These are phyloP conservation scores for Sporothrix brunneoviolacea DNA, from an alignment of 2,329 filamentous ascomycete species.

Conservation along the genomic window DNA sequence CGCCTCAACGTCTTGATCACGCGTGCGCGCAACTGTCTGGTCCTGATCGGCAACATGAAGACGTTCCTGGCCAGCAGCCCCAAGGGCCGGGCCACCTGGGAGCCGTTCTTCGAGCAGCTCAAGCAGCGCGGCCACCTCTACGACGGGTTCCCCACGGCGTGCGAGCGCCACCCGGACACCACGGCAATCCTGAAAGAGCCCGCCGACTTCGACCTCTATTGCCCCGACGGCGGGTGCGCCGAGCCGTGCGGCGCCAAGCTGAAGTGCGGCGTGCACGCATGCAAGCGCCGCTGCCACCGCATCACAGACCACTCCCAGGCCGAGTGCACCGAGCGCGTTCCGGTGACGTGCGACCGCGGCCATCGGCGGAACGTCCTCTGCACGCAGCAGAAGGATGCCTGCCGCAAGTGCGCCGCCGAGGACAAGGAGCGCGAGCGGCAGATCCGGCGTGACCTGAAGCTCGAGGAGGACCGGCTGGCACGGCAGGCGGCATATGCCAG, in stretches of 20 bases:
- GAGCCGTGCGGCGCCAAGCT: conserved; percentile 48
- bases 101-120: conserved; percentile 48
- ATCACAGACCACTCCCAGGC: conserved; percentile 49
- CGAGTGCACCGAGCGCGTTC: conserved; percentile 29
- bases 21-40: conserved; percentile 55
- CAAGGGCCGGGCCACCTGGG: conserved; percentile 54
- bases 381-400: conserved; percentile 28
- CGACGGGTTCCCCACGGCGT: conserved; percentile 54
- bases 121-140: conserved; percentile 45
- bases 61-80: conserved; percentile 54
- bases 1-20: conserved; percentile 65
- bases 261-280: conserved; percentile 53
- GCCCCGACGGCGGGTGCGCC: conserved; percentile 64
- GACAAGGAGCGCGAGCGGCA: conserved; percentile 37
- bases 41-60: conserved; percentile 63
- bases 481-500: conserved; percentile 38
- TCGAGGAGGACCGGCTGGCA: conserved; percentile 42
- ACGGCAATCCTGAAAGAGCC: conserved; percentile 39
- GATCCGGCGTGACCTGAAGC: conserved; percentile 38
- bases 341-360: conserved; percentile 41
- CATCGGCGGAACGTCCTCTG: conserved; percentile 47
- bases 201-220: conserved; percentile 53
- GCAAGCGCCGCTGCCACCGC: conserved; percentile 56
- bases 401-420: conserved; percentile 46
- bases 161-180: conserved; percentile 51